Evolutionary conservation across 2,329 filamentous ascomycete genomes (phyloP), one percentile per base, ranked within the genome.

Genomic region (Emmonsiellopsis sp.): DNA sequence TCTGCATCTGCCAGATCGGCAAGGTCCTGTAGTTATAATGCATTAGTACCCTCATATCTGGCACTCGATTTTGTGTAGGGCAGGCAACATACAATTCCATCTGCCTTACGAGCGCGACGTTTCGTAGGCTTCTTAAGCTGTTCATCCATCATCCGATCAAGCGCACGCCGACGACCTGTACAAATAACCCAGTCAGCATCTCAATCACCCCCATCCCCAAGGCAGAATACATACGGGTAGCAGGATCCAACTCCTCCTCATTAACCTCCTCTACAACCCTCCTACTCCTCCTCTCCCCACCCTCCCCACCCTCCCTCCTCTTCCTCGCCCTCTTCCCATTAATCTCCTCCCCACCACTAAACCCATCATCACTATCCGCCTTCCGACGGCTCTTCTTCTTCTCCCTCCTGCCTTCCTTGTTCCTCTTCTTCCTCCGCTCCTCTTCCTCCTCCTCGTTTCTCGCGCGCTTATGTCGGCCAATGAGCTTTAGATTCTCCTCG

Each of bases 1-100:
- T 94, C 86, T 44, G 90, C 87, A 67, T 97, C 93, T 60, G 92
- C 87, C 72, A 87, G 85, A 63, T 89, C 85, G 68, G 96, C 91
- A 46, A 97, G 78, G 60, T 97, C 92, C 87, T 92, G 62, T 9
- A 56, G 11, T 39, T 2, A 44, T 60, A 68, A 60, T 67, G 63
- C 61, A 62, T 63, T 56, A 60, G 53, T 37, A 10, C n/a, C 2
- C n/a, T 13, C 46, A 39, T 49, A 21, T 34, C 14, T 17, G 37
- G 14, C 5, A 32, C 9, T 5, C 10, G 37, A 48, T 34, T n/a
- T 37, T 13, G 32, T 9, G 3, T 43, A 17, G 39, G 33, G 27
- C n/a, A 4, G 11, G 49, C 3, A 42, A 77, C 84, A 52, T 77
- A 91, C 87, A 68, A 95, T 90, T 61, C 93, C 91, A 66, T 91